A percentile compares a stretch with the other conserved stretches of the same genome.
These are phyloP conservation scores for Aspergillus hiratsukae DNA, from an alignment of 2,329 filamentous ascomycete species.

Conservation along the genomic window DNA sequence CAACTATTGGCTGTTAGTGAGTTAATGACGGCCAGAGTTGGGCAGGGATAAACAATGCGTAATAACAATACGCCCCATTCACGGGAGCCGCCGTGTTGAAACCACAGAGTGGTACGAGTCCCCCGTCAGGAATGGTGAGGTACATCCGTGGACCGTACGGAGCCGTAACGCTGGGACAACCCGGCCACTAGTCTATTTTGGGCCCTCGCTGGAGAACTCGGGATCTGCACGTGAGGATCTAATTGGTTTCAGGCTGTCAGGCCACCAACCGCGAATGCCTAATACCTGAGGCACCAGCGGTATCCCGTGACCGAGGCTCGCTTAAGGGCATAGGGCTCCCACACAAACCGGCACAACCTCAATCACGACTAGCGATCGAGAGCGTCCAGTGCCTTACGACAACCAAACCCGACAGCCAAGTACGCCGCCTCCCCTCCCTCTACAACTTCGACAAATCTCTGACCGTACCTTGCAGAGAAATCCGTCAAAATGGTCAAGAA, in stretches of 20 bases:
- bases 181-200: conserved; percentile 17
- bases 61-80: background rate
- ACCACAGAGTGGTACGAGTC: background rate
- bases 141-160: background rate
- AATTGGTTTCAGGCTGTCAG: conserved; percentile 8
- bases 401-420: conserved; percentile 39
- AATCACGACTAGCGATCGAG: conserved; percentile 24
- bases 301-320: conserved; percentile 30
- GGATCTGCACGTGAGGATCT: conserved; percentile 9
- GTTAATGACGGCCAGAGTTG: background rate
- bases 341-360: conserved; percentile 33
- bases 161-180: conserved; percentile 12
- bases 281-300: conserved; percentile 8
- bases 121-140: background rate
- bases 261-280: conserved; percentile 4
- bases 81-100: background rate
- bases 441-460: conserved; percentile 24
- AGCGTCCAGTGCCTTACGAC: conserved; percentile 35
- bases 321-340: conserved; percentile 39
- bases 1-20: conserved; percentile 17
- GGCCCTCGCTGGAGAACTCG: background rate
- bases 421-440: conserved; percentile 29
- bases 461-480: conserved; percentile 35
- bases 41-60: background rate
- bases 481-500: conserved; percentile 70